A percentile compares a stretch with the other conserved stretches of the same genome.
These are phyloP conservation scores for Elsinoe perseae DNA, from an alignment of 2,329 filamentous ascomycete genomes.

Conservation along the genomic window DNA sequence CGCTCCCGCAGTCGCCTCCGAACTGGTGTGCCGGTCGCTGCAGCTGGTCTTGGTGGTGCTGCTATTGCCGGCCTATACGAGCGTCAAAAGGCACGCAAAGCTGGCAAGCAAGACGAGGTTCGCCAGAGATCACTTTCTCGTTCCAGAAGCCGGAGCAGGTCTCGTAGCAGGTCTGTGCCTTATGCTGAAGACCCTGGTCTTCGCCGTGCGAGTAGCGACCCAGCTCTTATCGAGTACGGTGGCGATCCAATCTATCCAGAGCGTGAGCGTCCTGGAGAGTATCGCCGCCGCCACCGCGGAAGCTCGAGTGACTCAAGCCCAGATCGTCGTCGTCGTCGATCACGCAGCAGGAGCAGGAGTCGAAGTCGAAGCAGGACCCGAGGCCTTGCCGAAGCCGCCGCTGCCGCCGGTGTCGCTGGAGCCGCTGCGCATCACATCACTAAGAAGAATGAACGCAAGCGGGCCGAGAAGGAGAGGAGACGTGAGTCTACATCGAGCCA, in stretches of 20 bases:
- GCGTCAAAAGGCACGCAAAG: slow-evolving; percentile 54
- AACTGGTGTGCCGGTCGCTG: slow-evolving; percentile 52
- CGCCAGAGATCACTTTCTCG: slow-evolving; percentile 26
- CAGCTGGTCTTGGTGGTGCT: slow-evolving; percentile 53
- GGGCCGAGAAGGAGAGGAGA: slow-evolving; percentile 44
- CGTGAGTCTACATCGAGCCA: slow-evolving; percentile 34
- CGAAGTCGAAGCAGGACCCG: slow-evolving; percentile 43
- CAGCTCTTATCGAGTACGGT: slow-evolving; percentile 56
- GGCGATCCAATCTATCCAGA: slow-evolving; percentile 54
- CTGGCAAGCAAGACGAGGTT: slow-evolving; percentile 40
- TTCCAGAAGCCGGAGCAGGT: slow-evolving; percentile 31
- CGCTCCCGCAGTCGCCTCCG: slow-evolving; percentile 46
- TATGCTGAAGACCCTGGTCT: slow-evolving; percentile 33
- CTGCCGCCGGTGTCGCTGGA: slow-evolving; percentile 51
- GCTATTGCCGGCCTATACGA: slow-evolving; percentile 56
- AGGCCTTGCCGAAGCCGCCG: slow-evolving; percentile 47
- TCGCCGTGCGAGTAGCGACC: slow-evolving; percentile 39
- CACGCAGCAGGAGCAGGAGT: slow-evolving; percentile 30
- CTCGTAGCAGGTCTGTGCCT: slow-evolving; percentile 36
- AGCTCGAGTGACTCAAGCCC: slow-evolving; percentile 36
- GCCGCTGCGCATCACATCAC: slow-evolving; percentile 49
- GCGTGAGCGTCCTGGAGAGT: slow-evolving; percentile 35
- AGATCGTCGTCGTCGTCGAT: slow-evolving; percentile 30
- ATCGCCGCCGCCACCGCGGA: slow-evolving; percentile 38
- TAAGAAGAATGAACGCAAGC: slow-evolving; percentile 50